Base-by-base conservation (phyloP, 2,329 filamentous ascomycete species). In the Penicillium thymicola region DNA sequence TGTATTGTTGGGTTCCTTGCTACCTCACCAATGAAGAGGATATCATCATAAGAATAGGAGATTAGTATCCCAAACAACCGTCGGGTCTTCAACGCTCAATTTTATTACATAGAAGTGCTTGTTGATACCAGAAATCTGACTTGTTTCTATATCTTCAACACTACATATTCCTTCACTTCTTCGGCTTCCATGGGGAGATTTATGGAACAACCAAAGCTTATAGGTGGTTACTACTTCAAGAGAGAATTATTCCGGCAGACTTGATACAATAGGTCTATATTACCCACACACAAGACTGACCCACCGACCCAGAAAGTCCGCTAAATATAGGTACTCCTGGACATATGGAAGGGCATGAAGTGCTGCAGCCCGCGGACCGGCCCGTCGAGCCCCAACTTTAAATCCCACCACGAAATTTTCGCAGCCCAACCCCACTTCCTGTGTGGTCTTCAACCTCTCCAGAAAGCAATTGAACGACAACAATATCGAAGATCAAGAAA, bases 381-480 rank as follows among this genome's bases (percentile, higher is more conserved):
- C 59, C 69, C 70, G 70, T 62, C 37, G 66, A 73, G 70, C 70
- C 69, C 68, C 70, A 67, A 61, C 57, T 65, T 59, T 68, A 64
- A 63, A 58, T 59, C 14, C 38, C 54, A 62, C 59, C 30, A 30
- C 56, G 51, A 72, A 73, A 69, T 69, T 65, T 70, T 69, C 65
- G 55, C 65, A 55, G 41, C 32, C 44, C 43, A 40, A 64, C 64
- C 62, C 64, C 64, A 65, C 64, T 54, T 65, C 48, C 27, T 46
- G 41, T 51, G 53, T 38, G 53, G 37, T 51, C 34, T 13, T 40
- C 62, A 61, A 38, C 43, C 48, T 54, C 55, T 34, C 43, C 42
- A 51, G 50, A 43, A 28, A 58, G 23, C 30, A 41, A 44, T 48
- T 34, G 50, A 32, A 27, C 18, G 34, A 42, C 28, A 41, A 16